phyloP scores from a whole-genome alignment of 441 rosid species.

The Erodium texanum region DNA sequence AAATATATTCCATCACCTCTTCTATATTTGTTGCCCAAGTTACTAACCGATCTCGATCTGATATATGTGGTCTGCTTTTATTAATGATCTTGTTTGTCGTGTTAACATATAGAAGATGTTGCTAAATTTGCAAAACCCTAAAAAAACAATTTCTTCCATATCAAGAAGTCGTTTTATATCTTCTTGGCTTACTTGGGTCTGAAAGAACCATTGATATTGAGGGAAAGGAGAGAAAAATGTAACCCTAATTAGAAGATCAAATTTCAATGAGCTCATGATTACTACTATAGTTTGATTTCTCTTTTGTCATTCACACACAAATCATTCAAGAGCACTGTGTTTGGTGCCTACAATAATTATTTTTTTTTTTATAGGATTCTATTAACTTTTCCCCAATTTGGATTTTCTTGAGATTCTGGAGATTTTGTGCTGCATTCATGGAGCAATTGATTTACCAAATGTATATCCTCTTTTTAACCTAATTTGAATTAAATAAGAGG shows the following conservation, averaged over 20 bases:
- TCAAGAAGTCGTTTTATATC: too few relatives aligned
- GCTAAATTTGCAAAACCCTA: too few relatives aligned
- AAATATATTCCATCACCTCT: neutral
- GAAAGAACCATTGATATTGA: too few relatives aligned
- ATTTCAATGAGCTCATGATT: neutral
- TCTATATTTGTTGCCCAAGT: neutral
- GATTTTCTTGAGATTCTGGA: slow-evolving; percentile 33
- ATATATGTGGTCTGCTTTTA: too few relatives aligned
- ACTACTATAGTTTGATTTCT: too few relatives aligned
- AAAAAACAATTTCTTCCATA: too few relatives aligned
- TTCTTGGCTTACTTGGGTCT: too few relatives aligned
- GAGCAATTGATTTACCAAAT: slow-evolving; percentile 21
- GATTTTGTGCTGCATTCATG: slow-evolving; percentile 41
- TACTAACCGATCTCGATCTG: neutral
- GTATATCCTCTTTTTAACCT: slow-evolving; percentile 1
- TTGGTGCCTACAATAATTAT: too few relatives aligned
- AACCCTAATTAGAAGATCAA: neutral
- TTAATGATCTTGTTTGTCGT: too few relatives aligned
- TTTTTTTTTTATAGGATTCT: neutral
- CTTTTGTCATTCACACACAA: slow-evolving; percentile 1
- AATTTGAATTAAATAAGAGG: neutral
- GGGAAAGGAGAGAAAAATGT: too few relatives aligned
- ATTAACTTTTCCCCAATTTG: slow-evolving; percentile 21
- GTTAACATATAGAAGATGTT: too few relatives aligned
- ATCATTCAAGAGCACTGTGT: slow-evolving; percentile 17